Percentiles rank a stretch among this genome's conserved stretches.
phyloP scores from a whole-genome alignment of 148 eudicot genomes.

The Chenopodium album region DNA sequence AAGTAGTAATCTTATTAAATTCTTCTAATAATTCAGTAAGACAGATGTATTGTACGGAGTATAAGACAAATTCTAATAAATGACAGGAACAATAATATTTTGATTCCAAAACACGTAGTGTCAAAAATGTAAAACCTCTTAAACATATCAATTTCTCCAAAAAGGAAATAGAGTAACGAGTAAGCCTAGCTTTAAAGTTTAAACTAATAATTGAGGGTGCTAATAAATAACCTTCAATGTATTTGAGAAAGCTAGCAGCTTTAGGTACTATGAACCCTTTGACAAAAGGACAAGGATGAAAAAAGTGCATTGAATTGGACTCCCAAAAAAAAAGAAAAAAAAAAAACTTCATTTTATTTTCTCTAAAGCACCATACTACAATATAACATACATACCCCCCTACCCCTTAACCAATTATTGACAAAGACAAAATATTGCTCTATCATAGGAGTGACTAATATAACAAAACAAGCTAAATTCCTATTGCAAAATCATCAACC shows the following conservation, averaged over 20 bases:
- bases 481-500: neutral
- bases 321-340: neutral
- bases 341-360: neutral
- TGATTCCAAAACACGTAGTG: neutral
- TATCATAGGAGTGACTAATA: no score
- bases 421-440: neutral
- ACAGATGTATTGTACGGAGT: no score
- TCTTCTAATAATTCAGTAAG: no score
- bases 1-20: no score
- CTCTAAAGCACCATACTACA: neutral
- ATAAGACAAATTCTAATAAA: neutral
- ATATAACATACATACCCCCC: neutral
- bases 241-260: conserved; percentile 53
- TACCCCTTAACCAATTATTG: neutral
- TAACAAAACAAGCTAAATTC: neutral
- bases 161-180: neutral
- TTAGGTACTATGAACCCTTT: conserved; percentile 61
- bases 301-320: conserved; percentile 49
- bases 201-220: conserved; percentile 45
- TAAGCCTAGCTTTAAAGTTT: neutral
- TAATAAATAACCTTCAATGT: conserved; percentile 56
- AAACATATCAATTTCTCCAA: neutral
- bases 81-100: neutral
- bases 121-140: neutral
- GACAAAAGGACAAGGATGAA: conserved; percentile 31